Base-by-base conservation (phyloP, 108 stramenopile genomes). In the Stephanodiscus minutulus region DNA sequence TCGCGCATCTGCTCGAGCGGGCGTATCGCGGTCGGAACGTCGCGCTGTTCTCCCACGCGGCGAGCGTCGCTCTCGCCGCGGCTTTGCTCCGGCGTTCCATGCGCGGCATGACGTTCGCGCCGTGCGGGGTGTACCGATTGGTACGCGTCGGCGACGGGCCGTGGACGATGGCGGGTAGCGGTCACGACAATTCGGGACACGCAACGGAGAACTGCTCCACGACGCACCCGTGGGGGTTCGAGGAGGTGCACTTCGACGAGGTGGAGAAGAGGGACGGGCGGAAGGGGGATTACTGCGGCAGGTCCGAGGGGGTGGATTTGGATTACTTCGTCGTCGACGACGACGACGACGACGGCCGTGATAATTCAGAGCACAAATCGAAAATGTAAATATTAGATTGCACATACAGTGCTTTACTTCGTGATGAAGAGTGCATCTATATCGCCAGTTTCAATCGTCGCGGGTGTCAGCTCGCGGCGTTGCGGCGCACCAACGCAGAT, bases 151-250 rank as follows among this genome's bases (percentile, higher is more conserved):
- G 74, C 54, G 61, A 62, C 18, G 73, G 48, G 1, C 49, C 37
- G 29, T 79, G 78, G 78, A 59, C 44, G 46, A 29, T 79, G 49
- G 27, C 71, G 3, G 25, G 35, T 7, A 56, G 44, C 62, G 78
- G 78, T 22, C 59, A 49, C 21, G 49, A 61, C 35, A 79, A 79
- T 74, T 49, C 54, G 12, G 24, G 11, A 15, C 48, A 79, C 68
- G 73, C 74, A 2, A 61, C 48, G 37, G 67, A 74, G 54, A 79
- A 74, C 52, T 68, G 72, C 29, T 20, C 52, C 0, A 79, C 78
- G 3, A 79, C 78, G 0, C 68, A 55, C 63, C 78, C 78, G 1
- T 79, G 78, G 78, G 80, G 80, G 0, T 81, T 70, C 61, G 35
- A 33, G 27, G 61, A 56, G 37, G 55, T 47, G 44, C 67, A 79